Conservation (phyloP, 129 eudicot genomes). For the Sambucus nigra region DNA sequence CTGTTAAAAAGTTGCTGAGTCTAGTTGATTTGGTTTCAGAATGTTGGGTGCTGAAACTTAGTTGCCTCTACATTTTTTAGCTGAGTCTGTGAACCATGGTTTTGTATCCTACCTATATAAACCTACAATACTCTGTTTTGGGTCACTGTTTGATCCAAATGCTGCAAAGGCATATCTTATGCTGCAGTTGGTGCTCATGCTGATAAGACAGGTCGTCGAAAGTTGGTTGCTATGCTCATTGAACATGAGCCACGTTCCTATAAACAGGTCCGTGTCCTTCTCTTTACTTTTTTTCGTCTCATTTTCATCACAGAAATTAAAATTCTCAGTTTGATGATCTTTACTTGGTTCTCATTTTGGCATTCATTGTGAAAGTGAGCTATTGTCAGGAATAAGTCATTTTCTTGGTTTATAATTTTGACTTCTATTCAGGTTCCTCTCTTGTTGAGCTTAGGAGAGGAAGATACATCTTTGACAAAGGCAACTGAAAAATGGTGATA, state of each 20-base stretch:
- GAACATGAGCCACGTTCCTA: slow-evolving; percentile 97
- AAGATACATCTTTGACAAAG: slow-evolving; percentile 77
- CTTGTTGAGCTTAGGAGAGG: slow-evolving; percentile 90
- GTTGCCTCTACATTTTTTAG: too few relatives aligned
- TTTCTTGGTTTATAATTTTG: not conserved
- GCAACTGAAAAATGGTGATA: slow-evolving; percentile 95
- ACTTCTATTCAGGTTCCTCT: slow-evolving; percentile 69
- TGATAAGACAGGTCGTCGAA: slow-evolving; percentile 85
- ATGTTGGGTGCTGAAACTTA: too few relatives aligned
- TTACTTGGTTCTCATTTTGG: not conserved
- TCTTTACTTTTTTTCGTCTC: not conserved
- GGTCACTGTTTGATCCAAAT: not conserved
- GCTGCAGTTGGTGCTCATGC: slow-evolving; percentile 99
- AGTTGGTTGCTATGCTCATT: slow-evolving; percentile 95
- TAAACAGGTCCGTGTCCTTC: slow-evolving; percentile 94
- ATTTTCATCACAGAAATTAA: not conserved
- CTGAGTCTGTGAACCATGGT: too few relatives aligned
- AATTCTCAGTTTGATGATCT: not conserved
- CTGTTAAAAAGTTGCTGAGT: too few relatives aligned
- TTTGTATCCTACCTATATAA: too few relatives aligned
- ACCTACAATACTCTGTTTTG: slow-evolving; percentile 1
- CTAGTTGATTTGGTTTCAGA: too few relatives aligned
- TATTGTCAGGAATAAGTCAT: not conserved
- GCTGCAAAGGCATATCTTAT: slow-evolving; percentile 85
- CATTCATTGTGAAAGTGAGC: not conserved